Evolutionary conservation across 179 eudicot species (phyloP).

Genomic region (Silene vulgaris): DNA sequence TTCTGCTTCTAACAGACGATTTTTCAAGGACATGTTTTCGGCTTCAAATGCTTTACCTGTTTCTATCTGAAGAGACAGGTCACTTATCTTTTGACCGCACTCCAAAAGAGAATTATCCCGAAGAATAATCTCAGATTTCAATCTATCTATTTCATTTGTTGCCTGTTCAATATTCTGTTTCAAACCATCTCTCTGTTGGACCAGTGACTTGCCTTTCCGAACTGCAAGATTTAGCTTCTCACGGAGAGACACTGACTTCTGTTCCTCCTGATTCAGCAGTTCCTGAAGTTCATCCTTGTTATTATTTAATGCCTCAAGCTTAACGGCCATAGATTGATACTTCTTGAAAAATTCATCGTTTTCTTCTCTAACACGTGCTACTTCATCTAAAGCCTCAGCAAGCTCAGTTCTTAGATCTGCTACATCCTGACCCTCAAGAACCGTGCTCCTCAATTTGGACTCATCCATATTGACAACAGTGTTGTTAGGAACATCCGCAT

Average conservation of each 20-base stretch:
- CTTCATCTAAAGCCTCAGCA: constrained; percentile 48
- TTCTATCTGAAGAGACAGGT: constrained; percentile 44
- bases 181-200: constrained; percentile 86
- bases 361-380: constrained; percentile 52
- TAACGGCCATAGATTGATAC: constrained; percentile 45
- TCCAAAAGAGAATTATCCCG: constrained; percentile 50
- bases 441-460: constrained; percentile 25
- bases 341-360: constrained; percentile 44
- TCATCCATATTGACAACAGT: constrained; percentile 31
- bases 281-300: constrained; percentile 52
- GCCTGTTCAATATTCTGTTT: constrained; percentile 64
- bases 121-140: constrained; percentile 47
- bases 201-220: constrained; percentile 79
- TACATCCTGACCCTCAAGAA: constrained; percentile 33
- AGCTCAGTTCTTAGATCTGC: constrained; percentile 44
- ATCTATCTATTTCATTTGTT: constrained; percentile 47
- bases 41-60: constrained; percentile 43
- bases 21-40: constrained; percentile 49
- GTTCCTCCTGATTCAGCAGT: constrained; percentile 77
- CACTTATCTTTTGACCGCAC: constrained; percentile 49
- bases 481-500: constrained; percentile 26
- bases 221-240: constrained; percentile 95
- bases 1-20: constrained; percentile 51
- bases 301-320: constrained; percentile 41
- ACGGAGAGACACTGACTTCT: constrained; percentile 71